Evolutionary conservation across 2,329 filamentous ascomycete species (phyloP), one percentile per base, ranked within the genome.

Genomic region (Sporothrix mexicana): DNA sequence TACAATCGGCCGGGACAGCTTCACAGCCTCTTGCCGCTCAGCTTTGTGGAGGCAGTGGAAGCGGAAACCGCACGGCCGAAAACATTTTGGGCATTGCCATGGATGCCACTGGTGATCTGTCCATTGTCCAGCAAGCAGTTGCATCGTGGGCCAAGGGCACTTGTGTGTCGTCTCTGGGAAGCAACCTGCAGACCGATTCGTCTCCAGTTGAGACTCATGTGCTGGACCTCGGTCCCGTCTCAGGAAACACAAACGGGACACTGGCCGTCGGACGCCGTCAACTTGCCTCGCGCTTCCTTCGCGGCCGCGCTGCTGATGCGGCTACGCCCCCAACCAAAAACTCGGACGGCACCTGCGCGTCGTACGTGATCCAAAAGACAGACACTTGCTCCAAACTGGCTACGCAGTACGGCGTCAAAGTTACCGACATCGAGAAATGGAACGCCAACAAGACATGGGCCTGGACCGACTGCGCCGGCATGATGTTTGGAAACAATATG

Each of bases 401-500:
- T 36, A 62, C 43, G 17, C 17, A 69, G 10, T 51, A 72, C 23
- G 51, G 57, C 69, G 45, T 55, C 30, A 59, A 61, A 45, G 36
- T 73, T 6, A 64, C 57, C 25, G 70, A 72, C 59, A 68, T 74
- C 30, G 66, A 70, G 25, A 71, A 70, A 45, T 67, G 41, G 41
- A 64, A 68, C 20, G 45, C 69, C 23, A 67, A 47, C 45, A 55
- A 69, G 64, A 59, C 55, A 2, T 49, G 55, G 43, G 55, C 41
- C 25, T 72, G 64, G 67, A 69, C 67, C 17, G 47, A 57, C 67
- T 69, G 67, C 15, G 23, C 49, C 12, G 67, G 67, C 6, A 69
- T 69, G 51, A 69, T 69, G 51, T 69, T 30, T 51, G 67, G 67
- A 30, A 69, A 69, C 67, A 69, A 57, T 25, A 55, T 69, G 45